These are phyloP conservation scores for Kockovaella imperatae DNA, from an alignment of 768 basidiomycete species.

Conservation along the genomic window DNA sequence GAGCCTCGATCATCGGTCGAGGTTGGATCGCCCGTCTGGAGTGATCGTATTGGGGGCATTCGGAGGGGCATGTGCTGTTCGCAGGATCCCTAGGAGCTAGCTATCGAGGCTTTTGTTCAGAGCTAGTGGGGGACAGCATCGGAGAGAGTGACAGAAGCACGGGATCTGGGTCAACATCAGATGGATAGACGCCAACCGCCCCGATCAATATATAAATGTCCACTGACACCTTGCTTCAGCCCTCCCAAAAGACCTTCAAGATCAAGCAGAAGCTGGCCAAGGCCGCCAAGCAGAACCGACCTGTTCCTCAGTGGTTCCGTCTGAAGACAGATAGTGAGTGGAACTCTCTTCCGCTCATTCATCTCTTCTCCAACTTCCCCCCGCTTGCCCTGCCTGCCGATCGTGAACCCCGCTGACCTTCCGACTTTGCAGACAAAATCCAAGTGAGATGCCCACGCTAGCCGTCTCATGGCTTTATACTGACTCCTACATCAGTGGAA, in stretches of 20 bases:
- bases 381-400: neutral
- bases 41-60: too few species aligned
- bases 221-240: constrained; percentile 51
- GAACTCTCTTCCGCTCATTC: neutral
- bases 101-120: too few species aligned
- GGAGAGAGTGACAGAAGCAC: too few species aligned
- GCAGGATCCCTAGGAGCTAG: too few species aligned
- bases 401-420: too few species aligned
- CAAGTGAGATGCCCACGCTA: neutral
- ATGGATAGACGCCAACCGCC: too few species aligned
- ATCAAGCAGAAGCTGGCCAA: constrained; percentile 97
- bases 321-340: constrained; percentile 92
- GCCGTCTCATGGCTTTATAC: neutral
- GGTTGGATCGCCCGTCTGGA: too few species aligned
- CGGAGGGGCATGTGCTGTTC: too few species aligned
- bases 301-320: constrained; percentile 98
- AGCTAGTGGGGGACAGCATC: too few species aligned
- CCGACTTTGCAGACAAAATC: neutral
- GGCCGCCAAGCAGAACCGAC: constrained; percentile 90
- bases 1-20: too few species aligned
- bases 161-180: too few species aligned
- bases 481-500: constrained; percentile 36
- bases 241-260: constrained; percentile 97
- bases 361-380: neutral
- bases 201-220: too few species aligned